A percentile compares a stretch with the other conserved stretches of the same genome.
These are phyloP conservation scores for Tricholoma matsutake DNA, from an alignment of 768 basidiomycete species.

Conservation along the genomic window DNA sequence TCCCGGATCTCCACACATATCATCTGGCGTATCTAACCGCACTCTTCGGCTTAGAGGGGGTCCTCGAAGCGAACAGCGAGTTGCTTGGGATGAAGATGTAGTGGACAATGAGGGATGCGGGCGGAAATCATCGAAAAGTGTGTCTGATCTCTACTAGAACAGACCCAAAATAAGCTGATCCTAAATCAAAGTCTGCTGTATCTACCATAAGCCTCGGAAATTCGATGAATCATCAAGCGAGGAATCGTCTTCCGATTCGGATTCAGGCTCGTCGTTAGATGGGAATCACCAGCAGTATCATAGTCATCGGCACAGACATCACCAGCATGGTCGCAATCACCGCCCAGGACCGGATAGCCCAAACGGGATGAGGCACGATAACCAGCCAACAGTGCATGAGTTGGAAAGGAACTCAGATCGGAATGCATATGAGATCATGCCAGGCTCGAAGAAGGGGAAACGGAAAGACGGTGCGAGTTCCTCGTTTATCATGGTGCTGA, in stretches of 20 bases:
- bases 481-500: background rate
- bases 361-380: slow-evolving; percentile 12
- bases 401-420: slow-evolving; percentile 27
- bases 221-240: slow-evolving; percentile 84
- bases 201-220: slow-evolving; percentile 78
- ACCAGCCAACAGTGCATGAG: slow-evolving; percentile 19
- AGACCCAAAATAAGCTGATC: background rate
- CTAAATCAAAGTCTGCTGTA: slow-evolving; percentile 78
- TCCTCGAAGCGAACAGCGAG: slow-evolving; percentile 48
- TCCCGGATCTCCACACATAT: slow-evolving; percentile 13
- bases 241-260: slow-evolving; percentile 50
- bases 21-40: slow-evolving; percentile 24
- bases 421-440: slow-evolving; percentile 52
- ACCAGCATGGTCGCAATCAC: slow-evolving; percentile 8
- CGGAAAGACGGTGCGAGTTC: slow-evolving; percentile 30
- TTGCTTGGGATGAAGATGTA: slow-evolving; percentile 82
- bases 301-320: slow-evolving; percentile 10
- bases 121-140: slow-evolving; percentile 92
- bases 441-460: slow-evolving; percentile 33
- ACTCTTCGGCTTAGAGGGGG: slow-evolving; percentile 56
- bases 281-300: slow-evolving; percentile 15
- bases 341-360: slow-evolving; percentile 3
- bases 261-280: slow-evolving; percentile 36
- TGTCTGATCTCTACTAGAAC: slow-evolving; percentile 12
- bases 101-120: slow-evolving; percentile 90